Evolutionary conservation across 2,329 filamentous ascomycete genomes (phyloP).

Genomic region (Cladosporium cucumerinum): DNA sequence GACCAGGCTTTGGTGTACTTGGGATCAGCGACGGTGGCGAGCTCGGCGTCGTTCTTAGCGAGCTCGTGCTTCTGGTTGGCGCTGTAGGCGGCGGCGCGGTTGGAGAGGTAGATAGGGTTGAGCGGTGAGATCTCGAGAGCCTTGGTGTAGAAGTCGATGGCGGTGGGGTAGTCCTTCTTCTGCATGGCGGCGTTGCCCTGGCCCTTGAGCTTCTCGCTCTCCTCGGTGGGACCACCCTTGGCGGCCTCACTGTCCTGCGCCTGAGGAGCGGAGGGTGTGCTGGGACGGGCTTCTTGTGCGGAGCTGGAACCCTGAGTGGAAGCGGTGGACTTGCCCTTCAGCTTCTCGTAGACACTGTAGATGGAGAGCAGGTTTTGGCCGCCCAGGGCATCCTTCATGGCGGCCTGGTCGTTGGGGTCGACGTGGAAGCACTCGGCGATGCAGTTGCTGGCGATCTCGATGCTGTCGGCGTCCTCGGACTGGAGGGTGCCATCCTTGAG

Average conservation of each 20-base stretch:
- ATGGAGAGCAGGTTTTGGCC: constrained; percentile 85
- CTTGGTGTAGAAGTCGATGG: constrained; percentile 84
- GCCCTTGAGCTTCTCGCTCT: constrained; percentile 84
- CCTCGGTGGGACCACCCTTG: constrained; percentile 54
- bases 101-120: constrained; percentile 96
- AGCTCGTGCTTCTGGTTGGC: constrained; percentile 79
- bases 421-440: constrained; percentile 95
- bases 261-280: constrained; percentile 35
- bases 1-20: constrained; percentile 98
- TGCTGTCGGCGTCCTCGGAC: constrained; percentile 83
- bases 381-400: constrained; percentile 74
- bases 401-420: constrained; percentile 71
- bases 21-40: constrained; percentile 82
- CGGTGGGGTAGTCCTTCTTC: constrained; percentile 78
- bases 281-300: constrained; percentile 29
- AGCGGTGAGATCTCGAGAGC: constrained; percentile 75
- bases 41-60: constrained; percentile 82
- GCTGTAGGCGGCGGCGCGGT: constrained; percentile 90
- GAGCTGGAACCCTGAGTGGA: constrained; percentile 44
- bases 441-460: constrained; percentile 91
- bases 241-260: constrained; percentile 39
- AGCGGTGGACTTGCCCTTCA: constrained; percentile 63
- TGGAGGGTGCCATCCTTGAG: constrained; percentile 83
- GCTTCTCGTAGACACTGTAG: constrained; percentile 94
- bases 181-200: constrained; percentile 94